phyloP scores from a whole-genome alignment of 1,284 basidiomycete genomes.

The Papiliotrema laurentii region DNA sequence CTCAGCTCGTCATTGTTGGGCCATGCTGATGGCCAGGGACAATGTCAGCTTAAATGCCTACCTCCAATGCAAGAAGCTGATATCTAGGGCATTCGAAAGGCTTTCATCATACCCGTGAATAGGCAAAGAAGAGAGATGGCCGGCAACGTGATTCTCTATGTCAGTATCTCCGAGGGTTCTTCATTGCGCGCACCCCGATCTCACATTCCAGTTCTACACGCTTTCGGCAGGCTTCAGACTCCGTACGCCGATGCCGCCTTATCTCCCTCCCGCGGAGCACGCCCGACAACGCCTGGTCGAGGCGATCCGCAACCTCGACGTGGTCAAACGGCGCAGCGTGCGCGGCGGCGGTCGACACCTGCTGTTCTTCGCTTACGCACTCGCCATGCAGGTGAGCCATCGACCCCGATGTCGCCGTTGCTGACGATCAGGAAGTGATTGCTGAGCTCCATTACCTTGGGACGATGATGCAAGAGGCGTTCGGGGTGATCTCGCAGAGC shows the following conservation, averaged over 20 bases:
- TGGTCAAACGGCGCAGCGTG: constrained; percentile 64
- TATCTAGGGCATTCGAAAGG: constrained; percentile 56
- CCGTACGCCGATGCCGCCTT: constrained; percentile 88
- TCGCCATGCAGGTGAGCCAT: constrained; percentile 64
- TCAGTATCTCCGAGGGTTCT: constrained; percentile 24
- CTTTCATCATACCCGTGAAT: constrained; percentile 87
- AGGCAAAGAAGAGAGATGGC: constrained; percentile 77
- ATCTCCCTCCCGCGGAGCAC: constrained; percentile 84
- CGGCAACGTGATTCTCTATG: constrained; percentile 84
- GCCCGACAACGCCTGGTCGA: constrained; percentile 73
- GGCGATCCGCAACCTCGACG: constrained; percentile 74
- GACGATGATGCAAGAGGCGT: constrained; percentile 70
- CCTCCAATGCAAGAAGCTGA: constrained; percentile 47
- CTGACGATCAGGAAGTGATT: constrained; percentile 60
- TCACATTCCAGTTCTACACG: constrained; percentile 61
- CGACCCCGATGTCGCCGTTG: background rate
- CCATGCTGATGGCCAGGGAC: constrained; percentile 19
- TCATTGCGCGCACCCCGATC: too few relatives aligned
- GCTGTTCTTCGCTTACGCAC: constrained; percentile 87
- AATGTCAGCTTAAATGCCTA: constrained; percentile 14
- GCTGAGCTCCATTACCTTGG: constrained; percentile 77
- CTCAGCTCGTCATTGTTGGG: background rate
- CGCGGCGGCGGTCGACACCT: constrained; percentile 65
- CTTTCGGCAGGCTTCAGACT: constrained; percentile 80
- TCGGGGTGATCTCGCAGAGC: constrained; percentile 71